phyloP scores from a whole-genome alignment of 106 monocot genomes.

The Narthecium ossifragum region DNA sequence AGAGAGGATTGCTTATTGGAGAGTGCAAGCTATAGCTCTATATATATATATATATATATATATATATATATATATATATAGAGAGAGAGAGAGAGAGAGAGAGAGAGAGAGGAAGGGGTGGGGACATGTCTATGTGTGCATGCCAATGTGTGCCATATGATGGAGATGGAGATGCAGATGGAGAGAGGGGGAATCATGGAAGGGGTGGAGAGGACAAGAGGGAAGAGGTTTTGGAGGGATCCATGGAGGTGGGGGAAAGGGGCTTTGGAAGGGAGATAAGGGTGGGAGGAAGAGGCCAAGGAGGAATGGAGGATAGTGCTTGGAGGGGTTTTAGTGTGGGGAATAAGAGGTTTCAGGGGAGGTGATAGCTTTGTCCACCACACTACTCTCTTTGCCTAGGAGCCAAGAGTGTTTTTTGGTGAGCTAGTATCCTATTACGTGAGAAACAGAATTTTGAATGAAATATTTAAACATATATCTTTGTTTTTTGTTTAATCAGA shows the following conservation, averaged over 20 bases:
- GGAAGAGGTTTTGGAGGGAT: constrained; percentile 2
- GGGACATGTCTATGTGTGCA: not conserved
- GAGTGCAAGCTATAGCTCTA: not conserved
- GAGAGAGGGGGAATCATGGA: constrained; percentile 9
- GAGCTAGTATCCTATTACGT: not conserved
- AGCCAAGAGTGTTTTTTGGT: not conserved
- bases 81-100: not conserved
- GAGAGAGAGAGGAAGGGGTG: not conserved
- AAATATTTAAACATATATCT: no score
- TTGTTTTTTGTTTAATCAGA: no score
- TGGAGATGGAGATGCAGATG: constrained; percentile 10
- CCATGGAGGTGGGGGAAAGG: constrained; percentile 7
- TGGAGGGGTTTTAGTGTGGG: constrained; percentile 7
- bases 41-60: no score
- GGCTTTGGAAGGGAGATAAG: constrained; percentile 4
- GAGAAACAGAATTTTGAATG: no score
- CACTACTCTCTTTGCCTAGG: not conserved
- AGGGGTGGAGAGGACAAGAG: constrained; percentile 14
- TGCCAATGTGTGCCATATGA: constrained; percentile 6
- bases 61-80: no score
- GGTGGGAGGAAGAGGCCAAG: constrained; percentile 4
- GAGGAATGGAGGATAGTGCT: constrained; percentile 6
- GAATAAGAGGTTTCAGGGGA: not conserved
- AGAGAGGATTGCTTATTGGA: not conserved
- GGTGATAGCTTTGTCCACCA: not conserved